Conservation (phyloP, 768 basidiomycete genomes). For the Kwoniella sp. region DNA sequence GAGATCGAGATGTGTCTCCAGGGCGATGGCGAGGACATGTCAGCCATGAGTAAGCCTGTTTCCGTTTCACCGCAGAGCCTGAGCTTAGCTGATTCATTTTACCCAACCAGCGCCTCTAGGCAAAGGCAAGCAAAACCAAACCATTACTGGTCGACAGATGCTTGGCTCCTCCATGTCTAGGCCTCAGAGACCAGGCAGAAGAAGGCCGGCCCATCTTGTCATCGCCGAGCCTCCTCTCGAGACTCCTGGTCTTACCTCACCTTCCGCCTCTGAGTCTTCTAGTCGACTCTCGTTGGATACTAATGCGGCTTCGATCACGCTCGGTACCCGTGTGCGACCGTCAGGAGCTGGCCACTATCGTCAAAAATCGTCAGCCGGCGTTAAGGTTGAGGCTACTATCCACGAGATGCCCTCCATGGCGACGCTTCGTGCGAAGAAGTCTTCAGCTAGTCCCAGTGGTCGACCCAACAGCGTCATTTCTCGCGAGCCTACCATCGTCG, state of each 20-base stretch:
- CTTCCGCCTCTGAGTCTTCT: slow-evolving; percentile 44
- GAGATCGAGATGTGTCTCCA: slow-evolving; percentile 19
- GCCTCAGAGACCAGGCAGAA: slow-evolving; percentile 33
- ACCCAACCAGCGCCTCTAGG: slow-evolving; percentile 5
- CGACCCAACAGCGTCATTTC: not conserved
- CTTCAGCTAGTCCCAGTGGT: slow-evolving; percentile 12
- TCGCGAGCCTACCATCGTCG: slow-evolving; percentile 15
- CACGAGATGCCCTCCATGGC: slow-evolving; percentile 40
- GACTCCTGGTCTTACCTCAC: slow-evolving; percentile 44
- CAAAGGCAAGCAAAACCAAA: not conserved
- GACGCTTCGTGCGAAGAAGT: slow-evolving; percentile 32
- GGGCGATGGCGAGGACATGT: slow-evolving; percentile 34
- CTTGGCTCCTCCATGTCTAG: slow-evolving; percentile 30
- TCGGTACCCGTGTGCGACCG: slow-evolving; percentile 21
- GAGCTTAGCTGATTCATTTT: not conserved
- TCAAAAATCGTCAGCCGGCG: slow-evolving; percentile 44
- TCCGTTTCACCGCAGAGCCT: not conserved
- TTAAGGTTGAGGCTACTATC: slow-evolving; percentile 42
- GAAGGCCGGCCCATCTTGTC: slow-evolving; percentile 35
- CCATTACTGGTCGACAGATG: slow-evolving; percentile 25
- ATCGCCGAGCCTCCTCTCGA: slow-evolving; percentile 19
- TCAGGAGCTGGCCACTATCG: slow-evolving; percentile 37
- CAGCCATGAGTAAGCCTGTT: slow-evolving; percentile 32
- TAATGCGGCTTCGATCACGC: slow-evolving; percentile 21
- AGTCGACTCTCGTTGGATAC: slow-evolving; percentile 43